phyloP scores from a whole-genome alignment of 805 yeast genomes.

The Candida krabiensis region DNA sequence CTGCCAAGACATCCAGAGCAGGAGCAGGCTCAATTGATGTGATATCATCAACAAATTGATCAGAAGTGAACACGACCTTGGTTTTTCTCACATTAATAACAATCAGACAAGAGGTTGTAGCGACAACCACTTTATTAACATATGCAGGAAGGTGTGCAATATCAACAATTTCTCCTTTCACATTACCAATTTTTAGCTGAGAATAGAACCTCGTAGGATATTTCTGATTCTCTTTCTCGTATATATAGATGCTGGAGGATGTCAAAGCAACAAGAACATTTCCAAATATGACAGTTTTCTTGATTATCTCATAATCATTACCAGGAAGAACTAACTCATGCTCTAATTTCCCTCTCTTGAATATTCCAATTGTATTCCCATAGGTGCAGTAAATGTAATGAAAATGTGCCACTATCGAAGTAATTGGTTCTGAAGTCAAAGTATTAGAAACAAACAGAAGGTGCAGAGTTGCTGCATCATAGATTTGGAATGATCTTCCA shows the following conservation, averaged over 20 bases:
- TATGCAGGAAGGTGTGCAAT: conserved; percentile 87
- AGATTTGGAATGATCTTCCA: conserved; percentile 87
- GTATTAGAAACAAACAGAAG: conserved; percentile 81
- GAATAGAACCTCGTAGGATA: conserved; percentile 68
- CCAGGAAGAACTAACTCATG: conserved; percentile 34
- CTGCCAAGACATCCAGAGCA: conserved; percentile 76
- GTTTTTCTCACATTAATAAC: conserved; percentile 79
- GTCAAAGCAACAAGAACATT: conserved; percentile 67
- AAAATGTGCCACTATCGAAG: conserved; percentile 73
- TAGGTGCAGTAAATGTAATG: conserved; percentile 81
- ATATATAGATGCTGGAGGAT: conserved; percentile 29
- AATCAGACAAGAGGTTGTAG: conserved; percentile 63
- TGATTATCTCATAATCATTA: conserved; percentile 36
- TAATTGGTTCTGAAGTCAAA: conserved; percentile 70
- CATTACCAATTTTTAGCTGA: conserved; percentile 52
- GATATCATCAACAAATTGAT: conserved; percentile 54
- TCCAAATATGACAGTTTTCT: conserved; percentile 67
- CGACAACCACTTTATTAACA: conserved; percentile 81
- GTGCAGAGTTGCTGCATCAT: conserved; percentile 85
- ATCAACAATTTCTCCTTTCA: conserved; percentile 71
- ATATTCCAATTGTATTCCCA: conserved; percentile 72
- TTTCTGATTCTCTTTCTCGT: conserved; percentile 38
- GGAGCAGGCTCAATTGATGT: conserved; percentile 83
- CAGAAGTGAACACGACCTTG: conserved; percentile 53
- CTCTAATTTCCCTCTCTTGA: conserved; percentile 74